phyloP scores from a whole-genome alignment of 1,139 yeast genomes.

The Suhomyces bokatorum region DNA sequence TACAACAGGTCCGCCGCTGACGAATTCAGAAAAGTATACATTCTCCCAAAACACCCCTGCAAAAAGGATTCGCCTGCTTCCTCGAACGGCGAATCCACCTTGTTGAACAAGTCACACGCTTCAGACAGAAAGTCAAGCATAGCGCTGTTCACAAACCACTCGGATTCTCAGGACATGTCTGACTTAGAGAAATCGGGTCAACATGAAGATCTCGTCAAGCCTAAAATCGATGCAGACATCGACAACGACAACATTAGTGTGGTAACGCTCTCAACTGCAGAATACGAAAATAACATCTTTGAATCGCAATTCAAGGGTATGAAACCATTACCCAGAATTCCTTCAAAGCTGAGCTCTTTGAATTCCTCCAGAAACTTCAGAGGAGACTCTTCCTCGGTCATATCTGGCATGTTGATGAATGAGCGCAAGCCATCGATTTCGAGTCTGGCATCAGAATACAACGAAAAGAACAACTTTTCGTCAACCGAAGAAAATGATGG shows the following conservation, averaged over 20 bases:
- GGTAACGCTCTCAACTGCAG: constrained; percentile 50
- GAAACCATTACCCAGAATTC: constrained; percentile 34
- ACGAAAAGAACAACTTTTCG: not conserved
- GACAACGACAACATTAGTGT: constrained; percentile 39
- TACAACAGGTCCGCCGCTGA: constrained; percentile 36
- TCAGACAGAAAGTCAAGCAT: constrained; percentile 2
- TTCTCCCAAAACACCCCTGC: constrained; percentile 12
- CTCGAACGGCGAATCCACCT: constrained; percentile 7
- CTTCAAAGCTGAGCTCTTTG: constrained; percentile 9
- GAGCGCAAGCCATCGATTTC: not conserved
- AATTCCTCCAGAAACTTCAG: constrained; percentile 1
- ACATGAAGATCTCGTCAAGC: not conserved
- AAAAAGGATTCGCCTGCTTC: constrained; percentile 9
- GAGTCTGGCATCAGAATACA: not conserved
- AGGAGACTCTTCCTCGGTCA: constrained; percentile 3
- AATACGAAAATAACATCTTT: constrained; percentile 56
- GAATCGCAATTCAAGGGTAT: constrained; percentile 46
- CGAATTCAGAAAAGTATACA: constrained; percentile 32
- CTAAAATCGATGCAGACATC: constrained; percentile 4
- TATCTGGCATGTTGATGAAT: not conserved
- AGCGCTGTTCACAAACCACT: not conserved
- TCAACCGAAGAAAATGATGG: not conserved
- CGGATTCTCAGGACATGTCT: not conserved
- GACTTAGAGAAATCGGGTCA: not conserved
- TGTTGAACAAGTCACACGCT: constrained; percentile 3